Evolutionary conservation across 306 rosid species (phyloP).

Genomic region (Vigna nakashimae): DNA sequence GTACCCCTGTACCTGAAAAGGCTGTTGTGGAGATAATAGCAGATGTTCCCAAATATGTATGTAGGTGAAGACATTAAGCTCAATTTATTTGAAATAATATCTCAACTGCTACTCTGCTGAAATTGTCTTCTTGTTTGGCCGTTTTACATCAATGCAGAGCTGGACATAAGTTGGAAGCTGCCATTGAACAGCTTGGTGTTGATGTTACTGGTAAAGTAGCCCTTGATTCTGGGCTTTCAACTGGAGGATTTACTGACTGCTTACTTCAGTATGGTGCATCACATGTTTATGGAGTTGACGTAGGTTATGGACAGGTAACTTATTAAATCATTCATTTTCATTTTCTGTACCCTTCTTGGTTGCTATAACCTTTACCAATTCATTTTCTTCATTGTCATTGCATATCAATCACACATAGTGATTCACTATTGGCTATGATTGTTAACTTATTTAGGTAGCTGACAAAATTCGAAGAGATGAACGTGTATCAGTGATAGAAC

Average conservation of each 20-base stretch:
- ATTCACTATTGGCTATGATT: conserved; percentile 18
- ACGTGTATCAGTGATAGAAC: conserved; percentile 81
- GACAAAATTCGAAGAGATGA: conserved; percentile 84
- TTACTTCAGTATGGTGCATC: conserved; percentile 93
- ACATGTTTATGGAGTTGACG: conserved; percentile 89
- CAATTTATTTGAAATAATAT: conserved; percentile 10
- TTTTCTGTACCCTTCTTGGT: conserved; percentile 12
- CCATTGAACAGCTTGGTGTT: conserved; percentile 75
- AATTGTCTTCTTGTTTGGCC: conserved; percentile 30
- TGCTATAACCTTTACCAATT: conserved; percentile 9
- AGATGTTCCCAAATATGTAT: conserved; percentile 95
- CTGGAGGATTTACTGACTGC: conserved; percentile 97
- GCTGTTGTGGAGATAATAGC: conserved; percentile 82
- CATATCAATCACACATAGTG: conserved; percentile 14
- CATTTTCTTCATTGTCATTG: neutral
- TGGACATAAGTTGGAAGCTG: conserved; percentile 96
- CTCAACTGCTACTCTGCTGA: conserved; percentile 22
- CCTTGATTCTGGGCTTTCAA: conserved; percentile 95
- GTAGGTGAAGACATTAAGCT: conserved; percentile 82
- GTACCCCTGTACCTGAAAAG: conserved; percentile 82
- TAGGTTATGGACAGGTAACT: conserved; percentile 95
- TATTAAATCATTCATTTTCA: neutral
- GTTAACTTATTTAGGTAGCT: conserved; percentile 69
- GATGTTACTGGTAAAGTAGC: conserved; percentile 85
- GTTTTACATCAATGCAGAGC: conserved; percentile 60